Base-by-base conservation (phyloP, 768 basidiomycete genomes). In the Exsudoporus frostii region DNA sequence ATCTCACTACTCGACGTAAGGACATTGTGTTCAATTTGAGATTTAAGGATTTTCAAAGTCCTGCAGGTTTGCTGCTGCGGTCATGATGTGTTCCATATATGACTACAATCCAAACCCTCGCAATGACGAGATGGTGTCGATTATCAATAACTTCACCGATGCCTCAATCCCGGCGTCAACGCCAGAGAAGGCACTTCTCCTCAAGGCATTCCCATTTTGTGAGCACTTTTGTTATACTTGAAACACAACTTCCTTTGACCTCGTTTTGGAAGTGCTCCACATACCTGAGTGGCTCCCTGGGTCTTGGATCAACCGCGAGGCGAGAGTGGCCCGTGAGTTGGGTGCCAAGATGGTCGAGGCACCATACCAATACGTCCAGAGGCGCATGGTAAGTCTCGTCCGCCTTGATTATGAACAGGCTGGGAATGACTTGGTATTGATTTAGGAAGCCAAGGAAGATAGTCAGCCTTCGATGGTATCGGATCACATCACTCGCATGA, bases 31-130 rank as follows among this genome's bases (percentile, higher is more conserved):
- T 37, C 24, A 6, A 7, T 19, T 39, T 3, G 6, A 41, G 14
- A 20, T 15, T 7, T 20, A n/a, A 45, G 15, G 20, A 44, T 50
- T 30, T 40, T 54, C 9, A 46, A 4, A 6, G 5, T n/a, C 20
- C 7, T 27, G 15, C 20, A 74, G 74, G 29, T 58, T 68, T 33
- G 59, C 73, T n/a, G 68, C 63, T 57, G 50, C 71, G 60, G 71
- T 74, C 37, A 56, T 63, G 4, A 53, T 65, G 39, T 37, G 40
- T 17, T 50, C 49, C 13, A 8, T 60, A 41, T 58, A 62, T 24
- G 66, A 54, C 53, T 65, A 65, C 9, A 56, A 65, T 25, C 56
- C 60, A 25, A 55, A 19, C 14, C 57, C 54, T 14, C 44, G 6
- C 8, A 36, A 54, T 25, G 63, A 64, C 30, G 39, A 39, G 7